A percentile compares a stretch with the other conserved stretches of the same genome.
Evolutionary conservation across 1,284 basidiomycete genomes (phyloP).

Genomic region (Fomitopsis pinicola): DNA sequence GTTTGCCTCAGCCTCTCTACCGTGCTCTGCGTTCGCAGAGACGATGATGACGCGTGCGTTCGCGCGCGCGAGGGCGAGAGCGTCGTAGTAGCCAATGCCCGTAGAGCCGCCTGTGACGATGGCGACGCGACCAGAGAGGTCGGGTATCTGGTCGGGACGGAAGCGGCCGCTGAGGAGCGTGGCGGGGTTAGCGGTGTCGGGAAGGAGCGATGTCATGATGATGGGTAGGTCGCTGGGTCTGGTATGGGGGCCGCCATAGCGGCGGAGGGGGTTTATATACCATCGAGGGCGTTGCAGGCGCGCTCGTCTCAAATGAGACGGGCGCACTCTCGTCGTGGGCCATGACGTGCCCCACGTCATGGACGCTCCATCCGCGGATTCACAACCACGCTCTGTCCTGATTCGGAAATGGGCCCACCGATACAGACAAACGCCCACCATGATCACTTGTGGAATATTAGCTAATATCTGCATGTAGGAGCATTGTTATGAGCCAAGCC

Average conservation of each 20-base stretch:
- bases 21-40: slow-evolving; percentile 25
- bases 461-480: too few relatives aligned
- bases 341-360: neutral
- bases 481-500: too few relatives aligned
- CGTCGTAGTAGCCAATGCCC: slow-evolving; percentile 26
- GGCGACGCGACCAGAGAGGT: slow-evolving; percentile 24
- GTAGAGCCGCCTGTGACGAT: slow-evolving; percentile 27
- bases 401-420: neutral
- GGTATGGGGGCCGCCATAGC: neutral
- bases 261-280: neutral
- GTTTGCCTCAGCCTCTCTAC: slow-evolving; percentile 28
- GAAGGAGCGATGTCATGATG: slow-evolving; percentile 4
- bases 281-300: neutral
- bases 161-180: slow-evolving; percentile 19
- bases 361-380: neutral
- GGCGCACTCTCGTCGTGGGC: neutral
- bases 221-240: neutral
- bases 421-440: too few relatives aligned
- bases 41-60: slow-evolving; percentile 25
- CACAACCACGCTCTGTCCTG: neutral
- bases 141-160: slow-evolving; percentile 16
- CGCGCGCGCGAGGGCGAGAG: slow-evolving; percentile 23
- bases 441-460: too few relatives aligned
- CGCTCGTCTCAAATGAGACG: neutral
- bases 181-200: slow-evolving; percentile 12